Base-by-base conservation (phyloP, 176 grass and related monocot species). In the Thalia dealbata region DNA sequence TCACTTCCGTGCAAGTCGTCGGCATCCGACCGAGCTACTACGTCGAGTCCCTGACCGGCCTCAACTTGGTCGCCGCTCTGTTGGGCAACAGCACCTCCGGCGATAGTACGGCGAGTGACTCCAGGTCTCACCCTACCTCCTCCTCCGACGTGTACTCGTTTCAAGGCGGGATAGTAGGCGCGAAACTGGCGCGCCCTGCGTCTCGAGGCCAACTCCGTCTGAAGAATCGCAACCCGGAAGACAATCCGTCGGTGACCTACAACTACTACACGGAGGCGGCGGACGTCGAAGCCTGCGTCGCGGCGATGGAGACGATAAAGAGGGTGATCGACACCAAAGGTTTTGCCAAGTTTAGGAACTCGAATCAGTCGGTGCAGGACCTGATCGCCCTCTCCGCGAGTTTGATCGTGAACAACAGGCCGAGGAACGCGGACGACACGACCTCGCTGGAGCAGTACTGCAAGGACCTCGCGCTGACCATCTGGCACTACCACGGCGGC, bases 41-140 rank as follows among this genome's bases (percentile, higher is more conserved):
- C 86, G 89, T 96, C 72, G 88, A 96, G 74, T 89, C 83, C 24
- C 77, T 85, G 29, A 89, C 86, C 56, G 92, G 92, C 15, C 82
- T 84, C 12, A 76, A 91, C 80, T 88, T 38, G 18, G 35, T 91
- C 60, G 79, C 80, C 27, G 72, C 84, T 35, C 82, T 81, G 10
- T 46, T 69, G 32, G 6, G 45, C 45, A 8, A 8, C 45, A 9
- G 3, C 42, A 4, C 4, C 32, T 48, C 45, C 45, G 11, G 11
- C 11, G 45, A 48, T n/a, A n/a, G n/a, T n/a, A n/a, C n/a, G n/a
- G n/a, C n/a, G n/a, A n/a, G n/a, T n/a, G n/a, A n/a, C n/a, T n/a
- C n/a, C n/a, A n/a, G n/a, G n/a, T n/a, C n/a, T n/a, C n/a, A n/a
- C n/a, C n/a, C n/a, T n/a, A n/a, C n/a, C n/a, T n/a, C n/a, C n/a